phyloP scores from a whole-genome alignment of 352 stramenopile species.

The Globisporangium viniferum region DNA sequence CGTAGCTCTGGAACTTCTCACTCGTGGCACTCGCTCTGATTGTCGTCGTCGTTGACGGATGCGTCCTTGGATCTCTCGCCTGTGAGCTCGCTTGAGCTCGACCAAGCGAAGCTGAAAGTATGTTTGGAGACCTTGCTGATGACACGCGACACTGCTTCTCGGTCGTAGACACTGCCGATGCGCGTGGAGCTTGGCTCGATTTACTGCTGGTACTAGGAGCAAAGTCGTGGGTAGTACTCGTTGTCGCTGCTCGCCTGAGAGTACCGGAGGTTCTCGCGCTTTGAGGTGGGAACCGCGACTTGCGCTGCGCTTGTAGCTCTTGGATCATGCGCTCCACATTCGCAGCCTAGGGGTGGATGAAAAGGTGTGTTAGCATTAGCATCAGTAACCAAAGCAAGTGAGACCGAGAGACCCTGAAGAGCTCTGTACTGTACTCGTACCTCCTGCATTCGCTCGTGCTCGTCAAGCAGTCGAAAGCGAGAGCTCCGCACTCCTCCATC shows the following conservation, averaged over 20 bases:
- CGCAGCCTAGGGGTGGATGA: constrained; percentile 18
- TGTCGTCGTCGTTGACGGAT: background rate
- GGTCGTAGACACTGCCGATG: background rate
- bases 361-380: no score
- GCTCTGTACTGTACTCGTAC: constrained; percentile 9
- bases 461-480: constrained; percentile 43
- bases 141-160: background rate
- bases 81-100: background rate
- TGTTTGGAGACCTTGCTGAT: background rate
- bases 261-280: background rate
- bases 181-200: background rate
- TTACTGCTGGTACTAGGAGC: background rate
- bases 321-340: constrained; percentile 46
- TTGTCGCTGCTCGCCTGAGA: background rate
- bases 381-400: background rate
- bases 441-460: constrained; percentile 34
- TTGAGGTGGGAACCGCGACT: constrained; percentile 5
- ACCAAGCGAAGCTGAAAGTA: background rate
- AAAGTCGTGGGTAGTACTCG: background rate
- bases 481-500: constrained; percentile 9
- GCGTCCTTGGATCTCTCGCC: background rate
- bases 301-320: constrained; percentile 30
- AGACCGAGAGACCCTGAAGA: no score
- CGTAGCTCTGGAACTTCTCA: background rate
- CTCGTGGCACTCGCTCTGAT: background rate